A percentile compares a stretch with the other conserved stretches of the same genome.
Evolutionary conservation across 768 basidiomycete genomes (phyloP).

Genomic region (Boletus fagicola): DNA sequence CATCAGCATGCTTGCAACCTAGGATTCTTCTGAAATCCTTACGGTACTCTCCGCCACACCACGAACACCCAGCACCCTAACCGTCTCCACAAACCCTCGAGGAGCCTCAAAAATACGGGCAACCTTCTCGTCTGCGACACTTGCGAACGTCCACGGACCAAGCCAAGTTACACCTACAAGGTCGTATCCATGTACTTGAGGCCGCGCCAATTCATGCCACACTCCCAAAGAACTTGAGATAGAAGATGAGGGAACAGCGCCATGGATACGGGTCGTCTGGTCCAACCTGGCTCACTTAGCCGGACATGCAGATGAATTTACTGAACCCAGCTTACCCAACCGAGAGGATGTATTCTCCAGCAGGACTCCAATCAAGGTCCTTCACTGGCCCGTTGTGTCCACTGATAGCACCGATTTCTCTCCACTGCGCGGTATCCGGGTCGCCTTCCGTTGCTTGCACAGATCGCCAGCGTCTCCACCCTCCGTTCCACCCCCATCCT

Average conservation of each 20-base stretch:
- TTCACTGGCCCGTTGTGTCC: conserved; percentile 83
- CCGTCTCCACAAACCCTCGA: conserved; percentile 64
- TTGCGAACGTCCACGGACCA: conserved; percentile 74
- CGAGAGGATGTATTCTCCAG: conserved; percentile 83
- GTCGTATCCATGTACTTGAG: conserved; percentile 97
- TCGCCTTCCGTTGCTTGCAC: conserved; percentile 14
- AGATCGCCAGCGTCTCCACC: conserved; percentile 85
- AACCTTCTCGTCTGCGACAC: conserved; percentile 96
- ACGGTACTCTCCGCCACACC: conserved; percentile 53
- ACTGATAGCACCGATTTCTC: conserved; percentile 71
- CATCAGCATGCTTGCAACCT: background rate
- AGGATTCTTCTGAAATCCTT: background rate
- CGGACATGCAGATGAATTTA: background rate
- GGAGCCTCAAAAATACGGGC: conserved; percentile 92
- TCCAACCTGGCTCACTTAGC: conserved; percentile 56
- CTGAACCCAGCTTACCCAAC: conserved; percentile 55
- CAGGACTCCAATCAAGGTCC: conserved; percentile 83
- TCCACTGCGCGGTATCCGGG: conserved; percentile 56
- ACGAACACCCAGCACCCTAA: conserved; percentile 51
- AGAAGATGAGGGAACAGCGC: conserved; percentile 39
- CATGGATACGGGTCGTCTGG: conserved; percentile 91
- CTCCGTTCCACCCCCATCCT: conserved; percentile 93
- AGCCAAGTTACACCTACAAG: conserved; percentile 78
- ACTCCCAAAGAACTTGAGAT: conserved; percentile 19
- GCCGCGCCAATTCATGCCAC: conserved; percentile 90